A percentile compares a stretch with the other conserved stretches of the same genome.
These are phyloP conservation scores for Millerago galiae DNA, from an alignment of 805 yeast species.

Conservation along the genomic window DNA sequence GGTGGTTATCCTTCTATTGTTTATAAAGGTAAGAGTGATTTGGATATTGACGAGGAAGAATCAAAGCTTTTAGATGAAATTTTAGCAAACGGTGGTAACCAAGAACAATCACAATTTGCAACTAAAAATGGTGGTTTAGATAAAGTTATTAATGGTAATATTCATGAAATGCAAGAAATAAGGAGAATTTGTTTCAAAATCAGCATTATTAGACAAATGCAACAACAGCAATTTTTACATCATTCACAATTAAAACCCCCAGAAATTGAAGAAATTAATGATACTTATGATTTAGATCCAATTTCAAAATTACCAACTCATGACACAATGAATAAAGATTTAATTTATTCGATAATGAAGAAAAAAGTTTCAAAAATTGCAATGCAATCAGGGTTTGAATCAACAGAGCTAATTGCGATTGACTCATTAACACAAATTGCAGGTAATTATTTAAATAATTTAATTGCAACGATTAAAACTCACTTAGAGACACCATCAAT, in stretches of 20 bases:
- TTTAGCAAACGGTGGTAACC: constrained; percentile 27
- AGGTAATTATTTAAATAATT: constrained; percentile 67
- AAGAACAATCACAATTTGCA: constrained; percentile 34
- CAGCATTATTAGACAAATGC: constrained; percentile 83
- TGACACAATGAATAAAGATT: constrained; percentile 50
- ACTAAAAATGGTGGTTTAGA: constrained; percentile 52
- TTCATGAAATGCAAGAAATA: constrained; percentile 78
- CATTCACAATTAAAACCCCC: constrained; percentile 70
- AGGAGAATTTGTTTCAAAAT: constrained; percentile 85
- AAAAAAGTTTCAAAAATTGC: constrained; percentile 70
- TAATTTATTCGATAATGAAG: constrained; percentile 60
- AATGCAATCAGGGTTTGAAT: constrained; percentile 91
- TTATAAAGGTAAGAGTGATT: constrained; percentile 47
- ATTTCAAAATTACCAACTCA: constrained; percentile 69
- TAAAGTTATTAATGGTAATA: constrained; percentile 54
- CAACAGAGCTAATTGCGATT: constrained; percentile 70
- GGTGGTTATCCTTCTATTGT: constrained; percentile 71
- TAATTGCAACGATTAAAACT: constrained; percentile 62
- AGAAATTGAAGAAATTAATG: constrained; percentile 52
- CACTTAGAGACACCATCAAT: constrained; percentile 57
- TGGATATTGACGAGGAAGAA: constrained; percentile 39
- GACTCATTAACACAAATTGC: constrained; percentile 79
- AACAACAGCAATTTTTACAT: constrained; percentile 70
- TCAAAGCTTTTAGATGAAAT: constrained; percentile 35
- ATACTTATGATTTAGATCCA: constrained; percentile 70